Evolutionary conservation across 2,329 filamentous ascomycete species (phyloP).

Genomic region (Beauveria sp.): DNA sequence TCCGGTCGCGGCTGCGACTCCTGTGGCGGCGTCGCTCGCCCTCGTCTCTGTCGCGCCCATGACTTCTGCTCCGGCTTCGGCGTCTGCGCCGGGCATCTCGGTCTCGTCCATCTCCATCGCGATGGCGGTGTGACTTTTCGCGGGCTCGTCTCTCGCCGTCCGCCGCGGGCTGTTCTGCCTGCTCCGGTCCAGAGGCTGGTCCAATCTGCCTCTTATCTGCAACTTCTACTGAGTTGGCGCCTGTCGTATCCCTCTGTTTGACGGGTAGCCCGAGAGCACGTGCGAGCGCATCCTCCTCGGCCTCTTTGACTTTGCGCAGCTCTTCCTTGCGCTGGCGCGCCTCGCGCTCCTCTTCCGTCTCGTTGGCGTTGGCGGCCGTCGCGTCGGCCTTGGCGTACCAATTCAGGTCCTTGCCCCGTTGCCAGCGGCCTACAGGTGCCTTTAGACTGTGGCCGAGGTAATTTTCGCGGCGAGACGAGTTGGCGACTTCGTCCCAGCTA

Average conservation of each 20-base stretch:
- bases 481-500: slow-evolving; percentile 91
- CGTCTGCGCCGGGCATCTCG: slow-evolving; percentile 27
- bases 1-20: not conserved
- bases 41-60: slow-evolving; percentile 22
- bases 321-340: slow-evolving; percentile 66
- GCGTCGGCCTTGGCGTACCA: slow-evolving; percentile 58
- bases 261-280: slow-evolving; percentile 73
- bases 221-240: slow-evolving; percentile 63
- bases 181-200: slow-evolving; percentile 17
- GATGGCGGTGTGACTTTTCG: slow-evolving; percentile 25
- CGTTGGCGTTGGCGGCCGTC: slow-evolving; percentile 38
- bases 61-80: slow-evolving; percentile 20
- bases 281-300: slow-evolving; percentile 86
- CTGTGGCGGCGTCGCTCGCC: slow-evolving; percentile 24
- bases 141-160: slow-evolving; percentile 16
- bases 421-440: slow-evolving; percentile 88
- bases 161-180: slow-evolving; percentile 11
- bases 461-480: slow-evolving; percentile 79
- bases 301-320: slow-evolving; percentile 75
- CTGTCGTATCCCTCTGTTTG: slow-evolving; percentile 49
- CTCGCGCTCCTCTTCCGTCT: slow-evolving; percentile 51
- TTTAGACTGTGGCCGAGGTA: slow-evolving; percentile 86
- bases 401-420: slow-evolving; percentile 61
- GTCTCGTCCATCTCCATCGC: slow-evolving; percentile 24
- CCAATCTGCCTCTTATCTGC: slow-evolving; percentile 31